Evolutionary conservation across 2,329 filamentous ascomycete genomes (phyloP).

Genomic region (Decorospora gaudefroyi): DNA sequence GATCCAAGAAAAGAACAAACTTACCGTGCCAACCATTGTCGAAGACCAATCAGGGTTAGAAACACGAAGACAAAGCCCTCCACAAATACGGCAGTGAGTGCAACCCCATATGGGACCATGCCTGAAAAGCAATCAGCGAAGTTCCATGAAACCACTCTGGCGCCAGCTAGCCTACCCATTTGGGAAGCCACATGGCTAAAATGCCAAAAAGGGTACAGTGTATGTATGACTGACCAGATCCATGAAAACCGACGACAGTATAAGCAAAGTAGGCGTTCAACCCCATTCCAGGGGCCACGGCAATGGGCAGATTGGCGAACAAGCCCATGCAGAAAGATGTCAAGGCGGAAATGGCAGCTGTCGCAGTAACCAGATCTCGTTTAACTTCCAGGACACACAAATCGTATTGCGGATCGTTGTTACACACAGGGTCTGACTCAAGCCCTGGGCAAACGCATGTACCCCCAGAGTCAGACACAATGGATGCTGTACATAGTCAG

Average conservation of each 20-base stretch:
- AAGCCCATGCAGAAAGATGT: conserved; percentile 83
- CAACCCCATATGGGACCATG: conserved; percentile 72
- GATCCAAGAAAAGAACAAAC: conserved; percentile 1
- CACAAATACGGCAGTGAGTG: conserved; percentile 84
- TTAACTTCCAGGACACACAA: conserved; percentile 67
- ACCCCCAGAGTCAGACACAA: conserved; percentile 73
- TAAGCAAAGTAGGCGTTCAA: conserved; percentile 88
- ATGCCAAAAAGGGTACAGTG: conserved; percentile 19
- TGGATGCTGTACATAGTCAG: conserved; percentile 50
- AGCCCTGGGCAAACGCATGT: conserved; percentile 70
- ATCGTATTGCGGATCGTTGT: conserved; percentile 61
- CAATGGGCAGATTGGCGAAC: conserved; percentile 79
- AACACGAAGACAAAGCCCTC: conserved; percentile 85
- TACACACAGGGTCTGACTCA: conserved; percentile 57
- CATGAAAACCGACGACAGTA: conserved; percentile 77
- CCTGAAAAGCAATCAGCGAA: conserved; percentile 31
- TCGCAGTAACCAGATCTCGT: conserved; percentile 81
- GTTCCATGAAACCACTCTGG: conserved; percentile 9
- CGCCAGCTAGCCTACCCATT: conserved; percentile 1
- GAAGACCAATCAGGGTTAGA: conserved; percentile 72
- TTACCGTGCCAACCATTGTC: conserved; percentile 65
- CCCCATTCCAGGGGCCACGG: conserved; percentile 75
- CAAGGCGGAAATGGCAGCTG: conserved; percentile 78
- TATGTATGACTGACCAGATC: conserved; percentile 57
- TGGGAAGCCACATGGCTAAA: conserved; percentile 16